Base-by-base conservation (phyloP, 306 rosid species). In the Begonia fuchsioides region DNA sequence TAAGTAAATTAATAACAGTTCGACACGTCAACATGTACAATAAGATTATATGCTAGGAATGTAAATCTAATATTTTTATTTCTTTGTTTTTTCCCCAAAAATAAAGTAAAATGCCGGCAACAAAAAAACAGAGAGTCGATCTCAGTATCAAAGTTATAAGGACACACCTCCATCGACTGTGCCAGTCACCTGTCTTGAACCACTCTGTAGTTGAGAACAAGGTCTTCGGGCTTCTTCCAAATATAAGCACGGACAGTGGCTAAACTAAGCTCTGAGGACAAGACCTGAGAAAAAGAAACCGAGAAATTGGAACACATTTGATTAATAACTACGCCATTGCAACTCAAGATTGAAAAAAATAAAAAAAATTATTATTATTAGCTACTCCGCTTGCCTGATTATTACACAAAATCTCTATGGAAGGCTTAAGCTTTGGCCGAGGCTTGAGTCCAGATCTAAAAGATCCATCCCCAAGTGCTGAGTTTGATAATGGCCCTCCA, bases 161-260 rank as follows among this genome's bases (percentile, higher is more conserved):
- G 15, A 55, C 59, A 49, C 53, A 60, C 65, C 77, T 65, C 56
- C 58, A 26, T 9, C 44, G 47, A 47, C 64, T 60, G 57, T 39
- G 61, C 35, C 35, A 6, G 54, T 85, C 87, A 90, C 81, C 87
- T 82, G 64, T 87, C 82, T 69, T 74, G 93, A 63, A 75, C 65
- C 69, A 85, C 72, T 79, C 83, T 79, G 65, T 90, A 92, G 73
- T 92, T 82, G 67, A 92, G 76, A 68, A 85, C 53, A 41, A 92
- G 68, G 67, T 92, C 98, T 38, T 92, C 98, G 10, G 85, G 6
- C 77, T 92, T 92, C 85, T 85, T 92, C 98, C 98, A 92, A 60
- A 92, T 61, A 65, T 92, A 92, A 73, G 93, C 69, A 50, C 93
- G 74, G 53, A 82, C 96, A 12, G 98, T 92, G 68, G 98, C 98